These are phyloP conservation scores for Xylaria sp. DNA, from an alignment of 2,329 filamentous ascomycete species.

Conservation along the genomic window DNA sequence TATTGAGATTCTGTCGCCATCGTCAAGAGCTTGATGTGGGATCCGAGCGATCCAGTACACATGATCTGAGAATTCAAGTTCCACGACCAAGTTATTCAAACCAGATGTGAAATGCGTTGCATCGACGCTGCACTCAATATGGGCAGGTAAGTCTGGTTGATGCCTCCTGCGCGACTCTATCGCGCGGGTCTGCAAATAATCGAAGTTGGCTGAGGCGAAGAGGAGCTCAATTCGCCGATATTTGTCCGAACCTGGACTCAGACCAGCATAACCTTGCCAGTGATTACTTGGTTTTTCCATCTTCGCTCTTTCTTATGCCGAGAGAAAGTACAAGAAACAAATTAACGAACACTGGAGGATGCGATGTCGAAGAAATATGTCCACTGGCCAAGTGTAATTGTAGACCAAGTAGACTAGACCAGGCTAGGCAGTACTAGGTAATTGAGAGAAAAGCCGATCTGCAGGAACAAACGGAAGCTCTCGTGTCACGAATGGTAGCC, in stretches of 20 bases:
- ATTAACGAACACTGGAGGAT: no score
- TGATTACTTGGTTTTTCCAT: constrained; percentile 21
- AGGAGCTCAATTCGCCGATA: constrained; percentile 22
- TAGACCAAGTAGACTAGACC: no score
- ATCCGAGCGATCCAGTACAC: constrained; percentile 46
- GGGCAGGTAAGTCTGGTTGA: constrained; percentile 7
- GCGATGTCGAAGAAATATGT: no score
- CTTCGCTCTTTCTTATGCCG: neutral
- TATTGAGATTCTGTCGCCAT: constrained; percentile 39
- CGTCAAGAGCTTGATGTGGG: constrained; percentile 36
- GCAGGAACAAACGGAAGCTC: no score
- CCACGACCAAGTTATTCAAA: constrained; percentile 45
- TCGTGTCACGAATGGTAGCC: no score
- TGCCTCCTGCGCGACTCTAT: constrained; percentile 18
- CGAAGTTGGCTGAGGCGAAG: constrained; percentile 24
- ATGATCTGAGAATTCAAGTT: constrained; percentile 46
- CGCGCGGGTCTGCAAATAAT: constrained; percentile 20
- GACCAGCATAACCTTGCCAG: constrained; percentile 13
- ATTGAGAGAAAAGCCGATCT: no score
- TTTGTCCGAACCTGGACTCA: constrained; percentile 22
- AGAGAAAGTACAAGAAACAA: neutral
- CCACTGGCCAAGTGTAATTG: no score
- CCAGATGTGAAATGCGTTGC: constrained; percentile 32
- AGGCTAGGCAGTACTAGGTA: no score
- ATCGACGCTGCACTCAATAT: constrained; percentile 21